Evolutionary conservation across 1,139 yeast genomes (phyloP).

Genomic region (Suhomyces taliae): DNA sequence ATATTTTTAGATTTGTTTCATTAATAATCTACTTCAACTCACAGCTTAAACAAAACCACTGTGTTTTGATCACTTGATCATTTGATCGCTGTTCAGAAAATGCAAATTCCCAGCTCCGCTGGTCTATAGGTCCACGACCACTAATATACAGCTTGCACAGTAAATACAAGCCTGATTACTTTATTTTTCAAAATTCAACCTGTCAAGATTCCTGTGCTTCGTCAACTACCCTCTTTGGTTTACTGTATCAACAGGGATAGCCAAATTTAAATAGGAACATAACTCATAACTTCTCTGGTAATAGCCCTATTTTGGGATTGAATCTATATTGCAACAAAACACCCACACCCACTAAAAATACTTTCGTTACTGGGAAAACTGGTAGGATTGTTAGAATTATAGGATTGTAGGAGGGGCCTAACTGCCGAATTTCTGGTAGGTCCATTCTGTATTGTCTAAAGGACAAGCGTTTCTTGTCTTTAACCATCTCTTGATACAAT

Average conservation of each 20-base stretch:
- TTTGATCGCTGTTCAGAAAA: no score
- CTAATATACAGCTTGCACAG: not conserved
- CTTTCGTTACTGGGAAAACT: not conserved
- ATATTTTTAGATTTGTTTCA: no score
- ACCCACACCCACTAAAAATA: no score
- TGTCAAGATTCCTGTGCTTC: not conserved
- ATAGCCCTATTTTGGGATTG: no score
- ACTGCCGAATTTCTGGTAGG: slow-evolving; percentile 74
- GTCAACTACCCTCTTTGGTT: no score
- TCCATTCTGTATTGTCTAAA: slow-evolving; percentile 93
- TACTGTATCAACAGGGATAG: no score
- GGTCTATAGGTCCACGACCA: not conserved
- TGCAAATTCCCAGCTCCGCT: not conserved
- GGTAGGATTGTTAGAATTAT: not conserved
- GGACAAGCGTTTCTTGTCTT: slow-evolving; percentile 98
- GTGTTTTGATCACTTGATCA: no score
- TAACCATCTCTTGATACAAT: slow-evolving; percentile 95
- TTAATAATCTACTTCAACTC: no score
- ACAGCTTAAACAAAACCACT: not conserved
- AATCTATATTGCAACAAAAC: no score
- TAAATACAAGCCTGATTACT: no score
- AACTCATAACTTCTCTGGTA: no score
- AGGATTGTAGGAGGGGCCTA: not conserved
- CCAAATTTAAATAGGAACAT: no score
- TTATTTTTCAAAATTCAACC: not conserved